Percentiles rank a stretch among this genome's conserved stretches.
These are phyloP conservation scores for Aspergillus aculeatus DNA, from an alignment of 2,329 filamentous ascomycete species.

Conservation along the genomic window DNA sequence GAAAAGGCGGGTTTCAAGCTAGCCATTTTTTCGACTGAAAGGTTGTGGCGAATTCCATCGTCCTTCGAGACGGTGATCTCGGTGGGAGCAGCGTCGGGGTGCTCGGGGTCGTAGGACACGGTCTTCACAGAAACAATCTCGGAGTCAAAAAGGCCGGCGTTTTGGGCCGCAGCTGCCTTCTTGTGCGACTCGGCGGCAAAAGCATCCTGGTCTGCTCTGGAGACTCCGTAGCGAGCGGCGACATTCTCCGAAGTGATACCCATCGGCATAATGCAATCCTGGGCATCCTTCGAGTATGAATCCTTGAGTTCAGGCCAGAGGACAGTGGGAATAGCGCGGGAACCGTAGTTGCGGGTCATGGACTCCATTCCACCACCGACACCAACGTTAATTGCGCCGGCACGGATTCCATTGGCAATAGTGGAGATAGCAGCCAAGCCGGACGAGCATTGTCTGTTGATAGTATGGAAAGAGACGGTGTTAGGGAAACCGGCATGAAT, in stretches of 20 bases:
- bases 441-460: constrained; percentile 83
- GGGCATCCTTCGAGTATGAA: constrained; percentile 64
- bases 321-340: constrained; percentile 76
- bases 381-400: constrained; percentile 69
- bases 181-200: constrained; percentile 75
- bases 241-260: constrained; percentile 89
- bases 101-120: constrained; percentile 61
- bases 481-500: constrained; percentile 77
- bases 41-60: constrained; percentile 74
- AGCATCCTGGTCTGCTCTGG: constrained; percentile 73
- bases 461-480: constrained; percentile 74
- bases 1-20: constrained; percentile 85
- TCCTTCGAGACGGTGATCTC: constrained; percentile 72
- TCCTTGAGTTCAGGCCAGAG: constrained; percentile 73
- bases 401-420: constrained; percentile 72
- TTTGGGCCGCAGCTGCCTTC: constrained; percentile 69
- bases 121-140: constrained; percentile 83
- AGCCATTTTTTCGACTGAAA: constrained; percentile 67
- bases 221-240: constrained; percentile 71
- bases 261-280: constrained; percentile 93
- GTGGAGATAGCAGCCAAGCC: constrained; percentile 74
- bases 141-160: constrained; percentile 66
- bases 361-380: constrained; percentile 92
- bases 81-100: constrained; percentile 56
- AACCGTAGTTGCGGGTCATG: constrained; percentile 91